Evolutionary conservation across 1,284 basidiomycete genomes (phyloP), one percentile per base, ranked within the genome.

Genomic region (Heliocybe sulcata): DNA sequence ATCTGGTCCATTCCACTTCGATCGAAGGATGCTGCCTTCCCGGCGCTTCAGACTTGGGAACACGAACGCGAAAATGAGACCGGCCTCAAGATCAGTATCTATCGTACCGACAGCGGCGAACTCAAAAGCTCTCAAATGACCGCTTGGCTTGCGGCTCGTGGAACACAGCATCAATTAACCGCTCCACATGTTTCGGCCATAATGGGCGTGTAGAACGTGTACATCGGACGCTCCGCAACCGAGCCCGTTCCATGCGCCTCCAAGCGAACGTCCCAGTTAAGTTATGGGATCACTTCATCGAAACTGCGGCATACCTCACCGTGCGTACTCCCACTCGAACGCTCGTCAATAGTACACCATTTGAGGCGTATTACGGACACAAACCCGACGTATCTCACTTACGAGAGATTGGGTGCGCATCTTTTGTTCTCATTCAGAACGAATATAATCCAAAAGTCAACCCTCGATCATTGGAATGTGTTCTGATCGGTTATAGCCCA

Each of bases 401-500:
- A 1, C 55, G 58, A 2, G 63, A 66, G 38, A 64, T 65, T 14
- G 59, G 62, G 1, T 62, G 59, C 22, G 23, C 47, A 0, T 60
- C 61, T 0, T 65, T 63, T 19, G 52, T 61, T 0, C 61, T 61
- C 3, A 57, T 56, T 12, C 52, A 56, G 10, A 60, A 56, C 2
- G 20, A 45, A 53, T 48, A 58, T 63, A 55, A 69, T 56, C 52
- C 69, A 0, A 73, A 72, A 51, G 58, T 71, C 25, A 63, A 59
- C 22, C 61, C 60, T 0, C 59, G 63, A 0, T 70, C 67, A 0
- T 29, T 64, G 2, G 65, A 69, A 52, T 69, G 67, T 31, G 56
- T 68, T 1, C 64, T 74, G 1, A 65, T 72, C 20, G 69, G 70
- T 0, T 73, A 74, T 45, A 61, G 58, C 1, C 31, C 53, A 0